A percentile compares a stretch with the other conserved stretches of the same genome.
phyloP scores from a whole-genome alignment of 331 rosid genomes.

The Saraca asoca region DNA sequence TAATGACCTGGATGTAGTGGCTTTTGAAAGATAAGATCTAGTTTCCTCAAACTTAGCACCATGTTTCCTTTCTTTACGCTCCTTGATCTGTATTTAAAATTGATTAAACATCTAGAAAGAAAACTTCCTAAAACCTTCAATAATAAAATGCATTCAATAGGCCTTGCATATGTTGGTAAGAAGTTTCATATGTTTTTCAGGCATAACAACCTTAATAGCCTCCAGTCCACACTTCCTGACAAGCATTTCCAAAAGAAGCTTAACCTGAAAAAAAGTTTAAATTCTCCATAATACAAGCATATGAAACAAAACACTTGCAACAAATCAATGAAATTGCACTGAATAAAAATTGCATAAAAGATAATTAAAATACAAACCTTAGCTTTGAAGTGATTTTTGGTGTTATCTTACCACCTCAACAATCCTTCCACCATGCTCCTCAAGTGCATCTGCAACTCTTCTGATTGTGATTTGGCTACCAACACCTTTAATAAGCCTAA shows the following conservation, averaged over 20 bases:
- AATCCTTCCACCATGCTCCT: slow-evolving; percentile 76
- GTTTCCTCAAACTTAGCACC: slow-evolving; percentile 66
- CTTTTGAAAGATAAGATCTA: slow-evolving; percentile 69
- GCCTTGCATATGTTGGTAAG: slow-evolving; percentile 95
- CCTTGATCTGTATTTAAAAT: slow-evolving; percentile 62
- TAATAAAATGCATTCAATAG: slow-evolving; percentile 15
- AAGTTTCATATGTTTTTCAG: slow-evolving; percentile 88
- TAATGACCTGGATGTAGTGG: slow-evolving; percentile 76
- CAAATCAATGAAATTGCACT: slow-evolving; percentile 20
- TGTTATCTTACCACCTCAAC: slow-evolving; percentile 85
- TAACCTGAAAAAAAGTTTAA: slow-evolving; percentile 55
- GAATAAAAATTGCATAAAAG: neutral
- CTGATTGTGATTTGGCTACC: slow-evolving; percentile 85
- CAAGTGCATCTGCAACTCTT: slow-evolving; percentile 69
- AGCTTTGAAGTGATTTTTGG: slow-evolving; percentile 79
- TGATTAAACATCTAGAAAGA: slow-evolving; percentile 22
- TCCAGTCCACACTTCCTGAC: slow-evolving; percentile 83
- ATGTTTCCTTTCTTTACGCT: slow-evolving; percentile 69
- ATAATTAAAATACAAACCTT: slow-evolving; percentile 54
- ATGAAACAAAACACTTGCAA: slow-evolving; percentile 23
- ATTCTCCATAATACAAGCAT: slow-evolving; percentile 23
- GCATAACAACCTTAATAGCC: slow-evolving; percentile 90
- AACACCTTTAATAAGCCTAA: slow-evolving; percentile 85
- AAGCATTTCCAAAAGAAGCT: slow-evolving; percentile 84
- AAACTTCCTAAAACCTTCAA: neutral